phyloP scores from a whole-genome alignment of 352 stramenopile species.

The Phytophthora quininea region DNA sequence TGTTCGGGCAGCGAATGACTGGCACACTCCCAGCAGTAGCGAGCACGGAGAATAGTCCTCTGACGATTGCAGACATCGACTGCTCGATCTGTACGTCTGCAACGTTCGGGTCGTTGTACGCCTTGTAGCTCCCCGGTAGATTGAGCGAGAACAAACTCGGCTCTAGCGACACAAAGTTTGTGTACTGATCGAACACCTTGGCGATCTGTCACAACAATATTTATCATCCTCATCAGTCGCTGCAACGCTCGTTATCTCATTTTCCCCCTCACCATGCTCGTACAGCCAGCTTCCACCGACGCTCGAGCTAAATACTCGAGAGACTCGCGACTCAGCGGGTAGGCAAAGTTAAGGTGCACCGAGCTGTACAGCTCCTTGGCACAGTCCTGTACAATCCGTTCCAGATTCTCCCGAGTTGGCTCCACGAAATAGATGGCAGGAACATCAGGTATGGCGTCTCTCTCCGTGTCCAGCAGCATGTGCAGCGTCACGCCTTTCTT shows the following conservation, averaged over 20 bases:
- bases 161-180: slow-evolving; percentile 98
- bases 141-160: slow-evolving; percentile 95
- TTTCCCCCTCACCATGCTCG: slow-evolving; percentile 63
- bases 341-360: slow-evolving; percentile 95
- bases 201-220: slow-evolving; percentile 68
- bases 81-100: slow-evolving; percentile 84
- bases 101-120: slow-evolving; percentile 92
- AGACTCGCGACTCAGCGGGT: slow-evolving; percentile 84
- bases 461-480: slow-evolving; percentile 94
- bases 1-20: slow-evolving; percentile 94
- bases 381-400: slow-evolving; percentile 95
- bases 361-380: slow-evolving; percentile 92
- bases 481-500: slow-evolving; percentile 97
- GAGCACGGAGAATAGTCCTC: slow-evolving; percentile 93
- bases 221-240: slow-evolving; percentile 1
- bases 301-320: slow-evolving; percentile 89
- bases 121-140: slow-evolving; percentile 91
- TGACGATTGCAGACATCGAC: slow-evolving; percentile 70
- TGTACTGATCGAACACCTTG: slow-evolving; percentile 97
- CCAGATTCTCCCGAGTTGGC: slow-evolving; percentile 94
- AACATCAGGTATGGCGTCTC: slow-evolving; percentile 97
- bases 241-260: background rate
- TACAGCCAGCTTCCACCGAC: slow-evolving; percentile 77
- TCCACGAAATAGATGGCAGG: slow-evolving; percentile 98
- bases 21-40: slow-evolving; percentile 93